A percentile compares a stretch with the other conserved stretches of the same genome.
Conservation (phyloP, 1,284 basidiomycete genomes). For the Malassezia obtusa region DNA sequence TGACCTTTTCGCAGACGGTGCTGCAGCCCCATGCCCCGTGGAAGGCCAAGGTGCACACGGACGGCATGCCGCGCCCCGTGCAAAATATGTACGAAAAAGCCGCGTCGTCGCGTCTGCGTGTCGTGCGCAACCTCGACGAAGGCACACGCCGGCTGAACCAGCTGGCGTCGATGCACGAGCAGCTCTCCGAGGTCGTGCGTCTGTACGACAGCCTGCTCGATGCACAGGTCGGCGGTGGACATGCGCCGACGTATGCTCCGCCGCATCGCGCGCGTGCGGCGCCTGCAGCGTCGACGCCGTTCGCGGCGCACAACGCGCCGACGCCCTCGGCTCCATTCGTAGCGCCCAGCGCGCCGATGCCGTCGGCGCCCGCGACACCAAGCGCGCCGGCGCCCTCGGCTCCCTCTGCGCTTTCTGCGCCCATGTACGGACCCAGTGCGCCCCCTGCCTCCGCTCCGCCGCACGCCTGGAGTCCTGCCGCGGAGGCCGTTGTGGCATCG, state of each 20-base stretch:
- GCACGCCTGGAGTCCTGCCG: no score
- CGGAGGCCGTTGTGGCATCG: no score
- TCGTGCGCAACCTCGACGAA: conserved; percentile 75
- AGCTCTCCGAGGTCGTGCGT: conserved; percentile 78
- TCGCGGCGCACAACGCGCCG: not conserved
- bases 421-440: not conserved
- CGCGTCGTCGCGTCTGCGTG: conserved; percentile 65
- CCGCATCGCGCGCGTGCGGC: not conserved
- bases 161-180: conserved; percentile 82
- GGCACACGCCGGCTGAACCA: conserved; percentile 75
- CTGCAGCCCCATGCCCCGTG: conserved; percentile 1
- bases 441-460: not conserved
- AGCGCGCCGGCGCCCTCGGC: not conserved
- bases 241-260: not conserved
- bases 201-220: conserved; percentile 79
- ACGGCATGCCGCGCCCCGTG: conserved; percentile 12
- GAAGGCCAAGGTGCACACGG: not conserved
- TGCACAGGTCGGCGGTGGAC: conserved; percentile 56
- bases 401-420: not conserved
- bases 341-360: not conserved
- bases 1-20: conserved; percentile 42
- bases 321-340: not conserved
- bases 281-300: not conserved
- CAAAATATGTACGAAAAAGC: conserved; percentile 66
- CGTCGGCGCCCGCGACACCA: not conserved